Conservation (phyloP, 192 early-diverging fungal genomes). For the Backusella australiensis region DNA sequence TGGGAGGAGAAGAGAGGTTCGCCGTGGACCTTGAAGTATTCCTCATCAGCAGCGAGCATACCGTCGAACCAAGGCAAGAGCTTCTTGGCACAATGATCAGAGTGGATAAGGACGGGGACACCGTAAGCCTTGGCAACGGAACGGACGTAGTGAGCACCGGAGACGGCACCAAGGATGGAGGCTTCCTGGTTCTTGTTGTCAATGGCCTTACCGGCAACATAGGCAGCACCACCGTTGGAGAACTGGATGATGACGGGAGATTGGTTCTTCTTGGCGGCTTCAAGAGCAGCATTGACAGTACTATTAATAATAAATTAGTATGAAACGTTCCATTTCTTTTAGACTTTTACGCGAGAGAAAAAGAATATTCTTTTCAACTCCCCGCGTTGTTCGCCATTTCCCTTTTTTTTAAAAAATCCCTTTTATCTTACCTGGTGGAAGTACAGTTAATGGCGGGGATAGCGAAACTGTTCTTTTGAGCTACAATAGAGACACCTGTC, state of each 20-base stretch:
- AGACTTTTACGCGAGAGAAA: neutral
- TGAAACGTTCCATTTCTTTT: neutral
- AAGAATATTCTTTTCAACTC: neutral
- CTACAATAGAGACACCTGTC: conserved; percentile 22
- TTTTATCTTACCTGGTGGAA: conserved; percentile 56
- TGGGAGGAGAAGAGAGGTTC: conserved; percentile 98
- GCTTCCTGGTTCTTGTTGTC: conserved; percentile 87
- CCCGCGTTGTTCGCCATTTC: neutral
- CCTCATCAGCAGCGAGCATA: conserved; percentile 93
- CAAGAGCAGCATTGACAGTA: conserved; percentile 89
- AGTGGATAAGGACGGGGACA: conserved; percentile 75
- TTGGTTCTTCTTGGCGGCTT: conserved; percentile 92
- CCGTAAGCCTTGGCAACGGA: conserved; percentile 34
- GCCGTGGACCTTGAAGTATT: conserved; percentile 88
- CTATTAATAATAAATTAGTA: conserved; percentile 18
- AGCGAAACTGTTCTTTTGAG: conserved; percentile 80
- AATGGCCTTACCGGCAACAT: conserved; percentile 92
- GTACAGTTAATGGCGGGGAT: conserved; percentile 98
- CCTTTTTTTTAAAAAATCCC: neutral
- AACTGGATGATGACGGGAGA: conserved; percentile 95
- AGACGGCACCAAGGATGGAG: conserved; percentile 85
- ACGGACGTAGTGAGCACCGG: conserved; percentile 73
- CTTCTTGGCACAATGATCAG: conserved; percentile 97
- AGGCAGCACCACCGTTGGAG: conserved; percentile 91
- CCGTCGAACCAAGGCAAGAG: conserved; percentile 97